Conservation (phyloP, 257 asterid species). For the Solanum lycopersicoides region DNA sequence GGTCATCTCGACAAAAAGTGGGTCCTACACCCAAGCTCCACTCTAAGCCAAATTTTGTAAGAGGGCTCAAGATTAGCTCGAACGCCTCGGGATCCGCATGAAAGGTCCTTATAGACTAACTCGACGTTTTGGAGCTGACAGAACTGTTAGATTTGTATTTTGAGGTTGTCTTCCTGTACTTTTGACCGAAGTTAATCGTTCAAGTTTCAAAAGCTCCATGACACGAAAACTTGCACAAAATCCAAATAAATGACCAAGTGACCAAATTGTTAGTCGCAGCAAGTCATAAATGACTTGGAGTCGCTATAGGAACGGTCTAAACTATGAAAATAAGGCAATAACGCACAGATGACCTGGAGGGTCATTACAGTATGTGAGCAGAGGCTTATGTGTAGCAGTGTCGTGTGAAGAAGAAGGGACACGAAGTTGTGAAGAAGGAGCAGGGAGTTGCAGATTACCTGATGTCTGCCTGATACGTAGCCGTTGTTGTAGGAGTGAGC, state of each 20-base stretch:
- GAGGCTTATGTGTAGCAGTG: neutral
- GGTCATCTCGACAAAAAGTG: neutral
- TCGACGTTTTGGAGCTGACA: neutral
- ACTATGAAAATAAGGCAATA: neutral
- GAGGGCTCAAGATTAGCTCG: neutral
- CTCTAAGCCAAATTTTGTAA: neutral
- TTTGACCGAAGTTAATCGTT: neutral
- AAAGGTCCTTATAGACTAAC: neutral
- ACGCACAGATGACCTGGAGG: neutral
- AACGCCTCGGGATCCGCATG: neutral
- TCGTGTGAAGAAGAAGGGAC: neutral
- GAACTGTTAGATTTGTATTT: too few relatives aligned
- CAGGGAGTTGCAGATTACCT: neutral
- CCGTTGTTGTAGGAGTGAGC: neutral
- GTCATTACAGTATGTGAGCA: neutral
- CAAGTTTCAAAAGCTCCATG: neutral
- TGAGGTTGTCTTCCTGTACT: neutral
- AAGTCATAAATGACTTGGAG: neutral
- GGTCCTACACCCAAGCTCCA: neutral
- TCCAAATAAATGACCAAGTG: neutral
- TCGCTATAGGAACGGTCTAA: neutral
- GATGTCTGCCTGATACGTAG: neutral
- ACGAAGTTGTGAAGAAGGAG: neutral
- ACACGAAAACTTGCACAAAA: too few relatives aligned
- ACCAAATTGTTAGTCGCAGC: neutral